Evolutionary conservation across 148 eudicot genomes (phyloP), one percentile per base, ranked within the genome.

Genomic region (Mesembryanthemum crystallinum): DNA sequence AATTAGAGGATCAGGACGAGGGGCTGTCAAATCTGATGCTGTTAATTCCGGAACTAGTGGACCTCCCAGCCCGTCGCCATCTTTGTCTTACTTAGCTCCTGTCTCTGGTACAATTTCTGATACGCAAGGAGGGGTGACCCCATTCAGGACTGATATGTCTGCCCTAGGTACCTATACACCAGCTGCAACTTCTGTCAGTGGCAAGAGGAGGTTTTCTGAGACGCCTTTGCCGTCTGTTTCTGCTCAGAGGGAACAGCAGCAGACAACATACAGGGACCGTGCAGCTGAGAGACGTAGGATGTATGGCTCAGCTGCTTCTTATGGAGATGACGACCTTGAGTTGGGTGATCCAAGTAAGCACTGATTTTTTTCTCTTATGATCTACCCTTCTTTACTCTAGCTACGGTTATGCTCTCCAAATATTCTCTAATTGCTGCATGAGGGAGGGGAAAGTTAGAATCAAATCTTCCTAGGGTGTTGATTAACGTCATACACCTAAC

Each of bases 261-360:
- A 90, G 61, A 78, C 89, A 21, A 73, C 89, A 42, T 95, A 95
- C 67, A 85, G 98, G 65, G 98, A 95, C 73, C 98, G 98, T 68
- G 98, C 98, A 23, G 98, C 98, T 39, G 98, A 95, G 82, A 80
- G 98, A 82, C 91, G 98, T 83, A 95, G 83, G 77, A 90, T 95
- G 87, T 95, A 95, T 78, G 96, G 97, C 66, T 89, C 96, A 63
- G 86, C 93, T 11, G 71, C 85, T 35, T 84, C 93, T 69, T 84
- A 85, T 81, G 92, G 87, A 68, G 91, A 90, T 73, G 88, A 88
- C 33, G 89, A 85, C 73, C 67, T 71, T 52, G 91, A 83, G 75
- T 63, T 68, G 21, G 87, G 80, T 57, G 93, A 92, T 83, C 78
- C 96, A 89, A 85, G 98, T 92, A 95, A 92, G 98, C 81, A 37